A percentile compares a stretch with the other conserved stretches of the same genome.
Conservation (phyloP, 2,329 filamentous ascomycete species). For the Phialocephala sp. region DNA sequence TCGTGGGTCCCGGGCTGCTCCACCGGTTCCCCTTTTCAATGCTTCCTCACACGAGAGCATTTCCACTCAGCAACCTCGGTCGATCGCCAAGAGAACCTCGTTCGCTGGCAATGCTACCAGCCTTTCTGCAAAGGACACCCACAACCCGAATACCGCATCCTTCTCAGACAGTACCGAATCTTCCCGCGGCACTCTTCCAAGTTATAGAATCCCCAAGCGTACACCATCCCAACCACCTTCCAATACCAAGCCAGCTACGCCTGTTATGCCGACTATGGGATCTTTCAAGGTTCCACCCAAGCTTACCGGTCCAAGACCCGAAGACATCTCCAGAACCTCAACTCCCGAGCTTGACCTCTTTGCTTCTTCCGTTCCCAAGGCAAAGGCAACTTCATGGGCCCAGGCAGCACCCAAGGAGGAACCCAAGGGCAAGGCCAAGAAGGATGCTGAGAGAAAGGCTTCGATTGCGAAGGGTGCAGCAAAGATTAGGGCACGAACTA, state of each 20-base stretch:
- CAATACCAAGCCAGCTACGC: not conserved
- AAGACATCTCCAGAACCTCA: not conserved
- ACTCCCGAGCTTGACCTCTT: not conserved
- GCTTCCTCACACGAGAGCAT: not conserved
- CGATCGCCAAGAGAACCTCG: not conserved
- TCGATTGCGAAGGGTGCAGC: not conserved
- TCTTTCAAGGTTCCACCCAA: not conserved
- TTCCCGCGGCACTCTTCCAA: no score
- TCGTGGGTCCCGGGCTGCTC: not conserved
- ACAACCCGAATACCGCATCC: not conserved
- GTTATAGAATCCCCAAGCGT: no score
- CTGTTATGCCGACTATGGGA: not conserved
- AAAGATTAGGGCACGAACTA: not conserved
- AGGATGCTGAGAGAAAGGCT: not conserved
- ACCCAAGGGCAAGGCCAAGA: not conserved
- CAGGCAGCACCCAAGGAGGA: not conserved
- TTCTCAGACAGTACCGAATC: not conserved
- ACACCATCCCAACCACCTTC: no score
- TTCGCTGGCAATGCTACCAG: not conserved
- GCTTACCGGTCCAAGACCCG: not conserved
- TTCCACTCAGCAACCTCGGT: not conserved
- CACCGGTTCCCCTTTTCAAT: not conserved
- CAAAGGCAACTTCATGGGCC: not conserved
- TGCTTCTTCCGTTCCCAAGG: not conserved
- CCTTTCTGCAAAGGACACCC: not conserved